Evolutionary conservation across 345 rosid genomes (phyloP).

Genomic region (Litchi chinensis): DNA sequence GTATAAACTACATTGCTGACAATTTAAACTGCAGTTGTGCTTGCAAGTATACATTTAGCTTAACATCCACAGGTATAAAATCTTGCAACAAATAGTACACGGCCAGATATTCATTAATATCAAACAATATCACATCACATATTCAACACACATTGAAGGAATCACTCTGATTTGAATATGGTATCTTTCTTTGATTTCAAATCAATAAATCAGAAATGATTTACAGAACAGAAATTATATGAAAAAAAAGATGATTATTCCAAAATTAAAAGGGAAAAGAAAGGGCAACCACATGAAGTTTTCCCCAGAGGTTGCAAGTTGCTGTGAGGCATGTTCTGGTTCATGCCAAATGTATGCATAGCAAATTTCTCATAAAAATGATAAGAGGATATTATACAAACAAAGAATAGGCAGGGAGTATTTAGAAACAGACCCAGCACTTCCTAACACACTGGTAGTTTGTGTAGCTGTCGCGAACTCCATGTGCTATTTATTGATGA

Average conservation of each 20-base stretch:
- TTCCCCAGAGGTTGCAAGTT: constrained; percentile 17
- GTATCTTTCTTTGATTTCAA: constrained; percentile 5
- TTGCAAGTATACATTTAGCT: background rate
- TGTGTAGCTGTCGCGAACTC: constrained; percentile 85
- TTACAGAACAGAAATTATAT: background rate
- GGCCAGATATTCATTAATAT: background rate
- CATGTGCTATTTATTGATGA: constrained; percentile 61
- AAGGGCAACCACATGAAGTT: constrained; percentile 10
- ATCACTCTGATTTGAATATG: background rate
- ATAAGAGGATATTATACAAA: background rate
- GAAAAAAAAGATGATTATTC: background rate
- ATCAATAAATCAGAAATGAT: constrained; percentile 4
- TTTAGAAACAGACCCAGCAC: constrained; percentile 10
- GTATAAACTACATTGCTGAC: background rate
- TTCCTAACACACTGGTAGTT: constrained; percentile 32
- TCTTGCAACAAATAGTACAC: background rate
- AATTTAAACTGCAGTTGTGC: background rate
- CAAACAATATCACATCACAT: background rate
- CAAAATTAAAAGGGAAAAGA: background rate
- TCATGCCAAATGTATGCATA: constrained; percentile 16
- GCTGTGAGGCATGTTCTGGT: constrained; percentile 7
- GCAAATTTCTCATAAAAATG: constrained; percentile 6
- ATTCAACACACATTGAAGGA: background rate
- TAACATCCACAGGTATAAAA: background rate
- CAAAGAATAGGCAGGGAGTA: background rate